phyloP scores from a whole-genome alignment of 306 rosid species.

The Acacia crassicarpa region DNA sequence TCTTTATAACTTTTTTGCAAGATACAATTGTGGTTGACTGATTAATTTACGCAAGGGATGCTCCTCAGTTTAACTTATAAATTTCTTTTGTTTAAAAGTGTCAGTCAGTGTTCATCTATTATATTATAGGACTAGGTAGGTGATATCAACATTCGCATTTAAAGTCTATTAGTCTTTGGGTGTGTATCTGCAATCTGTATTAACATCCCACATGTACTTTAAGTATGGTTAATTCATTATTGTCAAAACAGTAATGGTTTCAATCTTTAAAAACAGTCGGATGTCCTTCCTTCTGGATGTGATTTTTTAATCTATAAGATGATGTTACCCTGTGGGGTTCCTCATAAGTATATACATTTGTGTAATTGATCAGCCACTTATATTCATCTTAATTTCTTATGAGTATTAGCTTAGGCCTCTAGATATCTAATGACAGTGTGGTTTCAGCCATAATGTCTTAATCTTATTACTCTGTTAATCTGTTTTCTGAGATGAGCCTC shows the following conservation, averaged over 20 bases:
- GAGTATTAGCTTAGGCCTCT: neutral
- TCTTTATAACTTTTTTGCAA: constrained; percentile 19
- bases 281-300: neutral
- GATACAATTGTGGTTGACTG: constrained; percentile 15
- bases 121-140: neutral
- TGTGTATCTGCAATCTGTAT: neutral
- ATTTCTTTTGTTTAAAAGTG: neutral
- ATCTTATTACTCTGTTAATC: neutral
- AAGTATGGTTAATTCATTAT: neutral
- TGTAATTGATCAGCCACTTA: neutral
- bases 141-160: constrained; percentile 12
- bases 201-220: constrained; percentile 6
- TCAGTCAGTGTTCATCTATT: neutral
- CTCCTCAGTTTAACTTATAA: constrained; percentile 9
- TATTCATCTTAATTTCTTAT: neutral
- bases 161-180: constrained; percentile 1
- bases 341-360: neutral
- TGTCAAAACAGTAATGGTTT: neutral
- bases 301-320: neutral
- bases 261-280: neutral
- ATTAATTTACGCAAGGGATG: constrained; percentile 22
- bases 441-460: neutral
- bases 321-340: neutral
- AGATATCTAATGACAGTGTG: constrained; percentile 2
- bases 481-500: neutral